Conservation (phyloP, 2,329 filamentous ascomycete species). For the Verticillium klebahnii region DNA sequence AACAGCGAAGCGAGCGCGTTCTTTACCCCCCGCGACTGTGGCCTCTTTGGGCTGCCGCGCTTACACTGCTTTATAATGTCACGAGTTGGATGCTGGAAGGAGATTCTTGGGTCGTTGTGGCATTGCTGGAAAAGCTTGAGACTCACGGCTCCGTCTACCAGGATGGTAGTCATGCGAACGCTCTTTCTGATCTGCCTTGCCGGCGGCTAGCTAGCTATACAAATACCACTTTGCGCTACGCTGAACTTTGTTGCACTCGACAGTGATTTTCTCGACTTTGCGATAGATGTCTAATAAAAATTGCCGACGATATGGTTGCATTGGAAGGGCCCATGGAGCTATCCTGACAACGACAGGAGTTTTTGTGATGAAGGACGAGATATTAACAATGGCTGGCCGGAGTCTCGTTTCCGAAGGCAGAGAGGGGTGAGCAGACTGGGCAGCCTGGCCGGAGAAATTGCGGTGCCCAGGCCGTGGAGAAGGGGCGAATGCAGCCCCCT, state of each 20-base stretch:
- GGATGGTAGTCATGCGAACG: not conserved
- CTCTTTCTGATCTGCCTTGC: not conserved
- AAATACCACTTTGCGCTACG: not conserved
- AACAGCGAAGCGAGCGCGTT: not conserved
- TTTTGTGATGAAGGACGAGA: no score
- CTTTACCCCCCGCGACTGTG: not conserved
- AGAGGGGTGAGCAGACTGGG: no score
- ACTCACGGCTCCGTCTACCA: not conserved
- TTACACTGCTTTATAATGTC: not conserved
- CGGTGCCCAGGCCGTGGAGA: not conserved
- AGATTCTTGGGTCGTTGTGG: not conserved
- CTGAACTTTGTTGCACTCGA: not conserved
- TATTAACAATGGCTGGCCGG: no score
- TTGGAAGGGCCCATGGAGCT: no score
- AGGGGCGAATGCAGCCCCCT: not conserved
- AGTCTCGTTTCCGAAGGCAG: no score
- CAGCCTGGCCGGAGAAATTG: not conserved
- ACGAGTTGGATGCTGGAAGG: not conserved
- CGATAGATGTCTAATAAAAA: no score
- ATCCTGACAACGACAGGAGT: no score
- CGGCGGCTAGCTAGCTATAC: not conserved
- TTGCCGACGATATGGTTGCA: no score
- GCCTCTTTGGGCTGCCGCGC: not conserved
- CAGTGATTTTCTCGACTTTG: not conserved
- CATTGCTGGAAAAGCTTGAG: not conserved